These are phyloP conservation scores for Linum lewisii DNA, from an alignment of 345 rosid genomes.

Conservation along the genomic window DNA sequence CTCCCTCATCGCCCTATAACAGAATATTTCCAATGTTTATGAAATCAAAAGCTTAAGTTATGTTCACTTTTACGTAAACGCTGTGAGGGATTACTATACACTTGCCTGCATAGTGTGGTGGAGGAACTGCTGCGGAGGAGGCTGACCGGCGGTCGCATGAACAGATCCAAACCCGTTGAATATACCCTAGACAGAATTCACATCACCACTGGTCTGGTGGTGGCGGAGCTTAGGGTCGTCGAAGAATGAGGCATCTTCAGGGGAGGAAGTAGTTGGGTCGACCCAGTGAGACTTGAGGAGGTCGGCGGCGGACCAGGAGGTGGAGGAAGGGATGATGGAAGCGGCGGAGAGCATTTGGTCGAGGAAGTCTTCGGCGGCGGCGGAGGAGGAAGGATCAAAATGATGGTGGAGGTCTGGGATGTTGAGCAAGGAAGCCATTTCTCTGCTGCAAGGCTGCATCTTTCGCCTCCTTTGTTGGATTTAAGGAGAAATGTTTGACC, in stretches of 20 bases:
- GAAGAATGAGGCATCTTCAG: constrained; percentile 18
- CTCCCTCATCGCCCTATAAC: no score
- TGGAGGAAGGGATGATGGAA: constrained; percentile 49
- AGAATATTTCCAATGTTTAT: no score
- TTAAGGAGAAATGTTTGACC: no score
- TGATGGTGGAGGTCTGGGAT: constrained; percentile 5
- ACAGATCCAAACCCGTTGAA: no score
- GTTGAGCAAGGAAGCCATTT: not conserved
- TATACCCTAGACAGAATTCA: constrained; percentile 30
- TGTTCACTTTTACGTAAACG: no score
- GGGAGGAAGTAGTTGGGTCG: constrained; percentile 13
- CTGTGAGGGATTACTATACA: no score
- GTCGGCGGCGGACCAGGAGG: constrained; percentile 14
- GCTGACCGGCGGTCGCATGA: constrained; percentile 52
- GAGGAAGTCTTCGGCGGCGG: constrained; percentile 51
- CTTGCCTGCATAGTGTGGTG: no score
- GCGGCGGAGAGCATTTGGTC: constrained; percentile 73
- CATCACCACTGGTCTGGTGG: constrained; percentile 50
- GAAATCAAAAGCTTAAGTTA: no score
- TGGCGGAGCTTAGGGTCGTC: constrained; percentile 25
- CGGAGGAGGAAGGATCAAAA: constrained; percentile 26
- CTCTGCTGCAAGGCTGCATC: constrained; percentile 1
- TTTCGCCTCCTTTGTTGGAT: not conserved
- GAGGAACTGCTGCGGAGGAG: constrained; percentile 41
- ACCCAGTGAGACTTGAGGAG: constrained; percentile 29